Conservation (phyloP, 106 monocot species). For the Chionographis japonica region DNA sequence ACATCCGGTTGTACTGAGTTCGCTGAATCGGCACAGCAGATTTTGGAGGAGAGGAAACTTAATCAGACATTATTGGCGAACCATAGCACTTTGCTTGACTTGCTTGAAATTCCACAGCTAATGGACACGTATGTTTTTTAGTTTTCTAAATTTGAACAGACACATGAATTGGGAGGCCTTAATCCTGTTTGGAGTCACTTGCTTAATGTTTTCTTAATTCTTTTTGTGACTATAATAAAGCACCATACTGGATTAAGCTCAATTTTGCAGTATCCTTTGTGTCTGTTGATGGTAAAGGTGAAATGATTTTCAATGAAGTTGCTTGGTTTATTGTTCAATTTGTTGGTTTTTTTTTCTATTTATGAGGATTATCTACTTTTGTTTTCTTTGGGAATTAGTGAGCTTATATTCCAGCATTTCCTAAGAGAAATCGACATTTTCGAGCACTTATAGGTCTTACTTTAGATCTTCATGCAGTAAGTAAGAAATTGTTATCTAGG, state of each 20-base stretch:
- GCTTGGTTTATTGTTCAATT: slow-evolving; percentile 1
- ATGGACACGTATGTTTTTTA: slow-evolving; percentile 84
- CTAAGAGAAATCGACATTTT: too few species aligned
- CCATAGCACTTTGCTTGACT: slow-evolving; percentile 82
- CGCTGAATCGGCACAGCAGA: slow-evolving; percentile 85
- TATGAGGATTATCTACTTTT: too few species aligned
- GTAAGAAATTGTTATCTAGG: too few species aligned
- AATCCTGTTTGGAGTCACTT: not conserved
- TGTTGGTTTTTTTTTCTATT: too few species aligned
- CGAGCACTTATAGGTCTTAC: too few species aligned
- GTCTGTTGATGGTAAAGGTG: too few species aligned
- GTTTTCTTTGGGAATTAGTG: too few species aligned
- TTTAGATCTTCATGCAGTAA: too few species aligned
- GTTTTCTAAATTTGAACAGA: not conserved
- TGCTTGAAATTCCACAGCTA: slow-evolving; percentile 97
- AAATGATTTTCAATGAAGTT: not conserved
- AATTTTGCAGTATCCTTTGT: too few species aligned
- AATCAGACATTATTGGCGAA: slow-evolving; percentile 90
- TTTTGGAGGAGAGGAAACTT: slow-evolving; percentile 87
- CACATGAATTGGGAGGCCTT: too few species aligned
- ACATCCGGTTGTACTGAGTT: slow-evolving; percentile 89
- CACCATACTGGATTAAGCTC: too few species aligned
- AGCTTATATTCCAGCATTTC: too few species aligned
- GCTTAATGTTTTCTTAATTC: not conserved
- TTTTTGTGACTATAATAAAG: not conserved